A percentile compares a stretch with the other conserved stretches of the same genome.
Evolutionary conservation across 2,329 filamentous ascomycete genomes (phyloP).

Genomic region (Sordariomycetes sp.): DNA sequence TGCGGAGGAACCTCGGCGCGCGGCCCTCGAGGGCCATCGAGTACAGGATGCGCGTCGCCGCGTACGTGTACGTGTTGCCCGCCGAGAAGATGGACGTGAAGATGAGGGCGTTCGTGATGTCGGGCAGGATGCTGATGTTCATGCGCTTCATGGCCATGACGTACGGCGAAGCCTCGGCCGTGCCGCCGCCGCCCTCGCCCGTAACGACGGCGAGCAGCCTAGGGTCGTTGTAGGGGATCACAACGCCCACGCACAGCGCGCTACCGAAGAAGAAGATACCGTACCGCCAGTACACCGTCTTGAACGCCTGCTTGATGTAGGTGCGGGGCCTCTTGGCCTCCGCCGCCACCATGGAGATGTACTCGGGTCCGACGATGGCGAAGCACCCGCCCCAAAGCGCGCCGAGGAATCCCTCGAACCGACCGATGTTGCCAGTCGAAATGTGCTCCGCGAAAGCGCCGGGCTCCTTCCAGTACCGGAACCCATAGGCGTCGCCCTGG

Average conservation of each 20-base stretch:
- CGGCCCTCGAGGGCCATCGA: constrained; percentile 40
- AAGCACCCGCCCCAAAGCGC: constrained; percentile 53
- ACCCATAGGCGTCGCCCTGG: constrained; percentile 51
- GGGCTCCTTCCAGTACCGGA: constrained; percentile 51
- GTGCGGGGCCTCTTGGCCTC: constrained; percentile 51
- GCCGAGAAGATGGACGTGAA: constrained; percentile 50
- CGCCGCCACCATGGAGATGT: constrained; percentile 55
- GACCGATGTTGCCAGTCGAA: constrained; percentile 45
- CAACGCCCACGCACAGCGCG: constrained; percentile 50
- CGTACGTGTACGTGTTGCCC: constrained; percentile 44
- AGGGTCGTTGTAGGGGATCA: constrained; percentile 50
- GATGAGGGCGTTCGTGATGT: constrained; percentile 65
- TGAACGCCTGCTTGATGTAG: constrained; percentile 56
- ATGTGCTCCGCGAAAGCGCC: constrained; percentile 37
- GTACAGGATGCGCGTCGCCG: constrained; percentile 40
- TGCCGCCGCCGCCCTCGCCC: constrained; percentile 29
- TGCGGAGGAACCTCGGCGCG: constrained; percentile 33
- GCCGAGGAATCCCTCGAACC: constrained; percentile 57
- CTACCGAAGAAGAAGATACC: constrained; percentile 47
- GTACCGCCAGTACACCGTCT: constrained; percentile 59
- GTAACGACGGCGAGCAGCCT: constrained; percentile 12
- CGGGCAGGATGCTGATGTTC: constrained; percentile 52
- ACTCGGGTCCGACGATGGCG: constrained; percentile 53
- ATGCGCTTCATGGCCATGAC: constrained; percentile 60
- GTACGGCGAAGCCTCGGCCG: constrained; percentile 43